Conservation (phyloP, 306 rosid species). For the Cucurbita moschata region DNA sequence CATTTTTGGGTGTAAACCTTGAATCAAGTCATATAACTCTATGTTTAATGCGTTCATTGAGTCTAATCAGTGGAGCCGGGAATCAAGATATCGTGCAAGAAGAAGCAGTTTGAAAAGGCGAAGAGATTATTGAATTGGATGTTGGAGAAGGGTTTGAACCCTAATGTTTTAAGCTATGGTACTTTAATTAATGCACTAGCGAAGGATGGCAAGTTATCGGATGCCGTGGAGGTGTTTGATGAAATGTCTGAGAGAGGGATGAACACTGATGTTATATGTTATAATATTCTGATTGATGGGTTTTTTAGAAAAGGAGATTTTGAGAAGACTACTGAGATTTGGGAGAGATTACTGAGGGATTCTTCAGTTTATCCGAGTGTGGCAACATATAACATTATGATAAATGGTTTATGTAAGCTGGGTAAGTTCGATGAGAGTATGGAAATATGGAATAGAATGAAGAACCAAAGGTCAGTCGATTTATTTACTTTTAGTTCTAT, state of each 20-base stretch:
- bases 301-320: conserved; percentile 43
- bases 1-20: conserved; percentile 61
- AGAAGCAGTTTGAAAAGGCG: conserved; percentile 49
- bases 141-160: conserved; percentile 40
- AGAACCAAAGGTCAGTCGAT: conserved; percentile 38
- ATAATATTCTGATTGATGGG: conserved; percentile 70
- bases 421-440: conserved; percentile 57
- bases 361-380: conserved; percentile 47
- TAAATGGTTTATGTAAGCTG: conserved; percentile 65
- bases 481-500: conserved; percentile 46
- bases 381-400: conserved; percentile 68
- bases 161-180: conserved; percentile 55
- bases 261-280: conserved; percentile 60
- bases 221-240: conserved; percentile 66
- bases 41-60: conserved; percentile 61
- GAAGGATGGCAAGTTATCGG: conserved; percentile 30
- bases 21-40: conserved; percentile 48
- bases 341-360: conserved; percentile 50
- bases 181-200: conserved; percentile 39
- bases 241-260: conserved; percentile 75
- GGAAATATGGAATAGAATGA: conserved; percentile 79
- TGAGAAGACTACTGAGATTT: conserved; percentile 46
- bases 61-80: conserved; percentile 57
- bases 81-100: conserved; percentile 63
- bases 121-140: conserved; percentile 50